Base-by-base conservation (phyloP, 306 rosid species). In the Dalbergia cochinchinensis region DNA sequence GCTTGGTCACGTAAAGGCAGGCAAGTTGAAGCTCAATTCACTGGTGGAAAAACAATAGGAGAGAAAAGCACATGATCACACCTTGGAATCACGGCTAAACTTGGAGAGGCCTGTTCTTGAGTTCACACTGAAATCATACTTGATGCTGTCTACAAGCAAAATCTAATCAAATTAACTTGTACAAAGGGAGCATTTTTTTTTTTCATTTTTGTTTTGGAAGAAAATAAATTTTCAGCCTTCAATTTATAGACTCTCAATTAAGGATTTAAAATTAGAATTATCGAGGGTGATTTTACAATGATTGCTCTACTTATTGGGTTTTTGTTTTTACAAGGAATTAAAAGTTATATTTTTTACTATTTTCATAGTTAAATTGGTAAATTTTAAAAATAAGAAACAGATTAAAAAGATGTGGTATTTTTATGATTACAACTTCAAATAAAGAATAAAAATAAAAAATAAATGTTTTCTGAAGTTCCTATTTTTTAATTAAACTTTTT, bases 61-160 rank as follows among this genome's bases (percentile, higher is more conserved):
- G 13, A 11, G 31, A 26, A 47, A 15, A 31, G 55, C 75, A 69
- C 82, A 71, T 73, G 70, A 61, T 54, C 42, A 11, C 22, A 55
- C 65, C 44, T 47, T 22, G 51, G 53, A 74, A 54, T 71, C 41
- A 39, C 62, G 33, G n/a, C 34, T 42, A 51, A 47, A 69, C 19
- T 67, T 69, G 18, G 14, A 48, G 33, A 26, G 55, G 11, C 47
- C 33, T 2, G 5, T 31, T 54, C 47, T 73, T 57, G 15, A 14
- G 19, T 22, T 19, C 73, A 39, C 26, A 14, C 44, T 31, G 10
- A 63, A 62, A 75, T 48, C 70, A 61, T 31, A 26, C 14, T 62
- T n/a, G 3, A n/a, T 74, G 31, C 14, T 74, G 51, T 42, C 31
- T 73, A 4, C 19, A 39, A 39, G 31, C 8, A 13, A 14, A 15